phyloP scores from a whole-genome alignment of 441 rosid species.

The Gossypium laxum region DNA sequence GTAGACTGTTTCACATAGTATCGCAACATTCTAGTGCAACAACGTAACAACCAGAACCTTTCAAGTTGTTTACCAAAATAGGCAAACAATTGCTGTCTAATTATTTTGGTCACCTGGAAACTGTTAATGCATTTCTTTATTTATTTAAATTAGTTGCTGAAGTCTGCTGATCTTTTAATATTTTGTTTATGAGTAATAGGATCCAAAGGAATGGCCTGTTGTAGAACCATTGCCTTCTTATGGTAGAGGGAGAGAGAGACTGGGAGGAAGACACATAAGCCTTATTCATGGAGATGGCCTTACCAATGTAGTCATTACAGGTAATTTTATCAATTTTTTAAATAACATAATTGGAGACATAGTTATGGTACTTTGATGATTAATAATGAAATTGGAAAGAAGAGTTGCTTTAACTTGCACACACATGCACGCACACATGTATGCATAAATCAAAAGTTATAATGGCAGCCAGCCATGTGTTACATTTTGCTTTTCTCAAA shows the following conservation, averaged over 20 bases:
- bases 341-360: not conserved
- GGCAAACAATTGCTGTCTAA: too few relatives aligned
- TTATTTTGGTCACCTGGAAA: too few relatives aligned
- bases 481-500: not conserved
- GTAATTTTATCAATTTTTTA: slow-evolving; percentile 17
- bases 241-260: slow-evolving; percentile 94
- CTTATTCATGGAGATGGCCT: slow-evolving; percentile 87
- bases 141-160: not conserved
- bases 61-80: too few relatives aligned
- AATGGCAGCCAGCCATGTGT: not conserved
- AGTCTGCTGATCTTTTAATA: not conserved
- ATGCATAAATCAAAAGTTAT: not conserved
- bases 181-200: slow-evolving; percentile 33
- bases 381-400: not conserved
- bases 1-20: too few relatives aligned
- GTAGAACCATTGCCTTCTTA: slow-evolving; percentile 83
- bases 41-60: too few relatives aligned
- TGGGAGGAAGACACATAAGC: slow-evolving; percentile 84
- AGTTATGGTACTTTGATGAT: not conserved
- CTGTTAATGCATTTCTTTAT: not conserved
- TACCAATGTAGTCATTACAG: slow-evolving; percentile 63
- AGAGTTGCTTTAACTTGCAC: not conserved
- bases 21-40: too few relatives aligned
- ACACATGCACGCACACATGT: too few relatives aligned
- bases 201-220: slow-evolving; percentile 72